Evolutionary conservation across 768 basidiomycete genomes (phyloP).

Genomic region (Pilatotrama ljubarskyi): DNA sequence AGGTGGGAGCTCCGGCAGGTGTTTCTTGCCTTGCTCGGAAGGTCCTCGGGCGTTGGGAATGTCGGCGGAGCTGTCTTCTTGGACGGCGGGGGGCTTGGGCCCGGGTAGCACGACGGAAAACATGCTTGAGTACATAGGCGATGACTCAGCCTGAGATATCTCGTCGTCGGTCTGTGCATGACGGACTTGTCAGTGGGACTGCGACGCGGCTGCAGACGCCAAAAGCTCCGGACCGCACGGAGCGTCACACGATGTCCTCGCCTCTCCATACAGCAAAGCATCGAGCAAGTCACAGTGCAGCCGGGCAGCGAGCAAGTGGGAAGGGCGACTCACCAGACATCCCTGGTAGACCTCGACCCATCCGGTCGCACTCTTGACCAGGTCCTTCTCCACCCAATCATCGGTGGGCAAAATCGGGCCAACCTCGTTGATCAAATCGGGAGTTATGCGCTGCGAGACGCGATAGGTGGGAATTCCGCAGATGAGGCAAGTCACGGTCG

Average conservation of each 20-base stretch:
- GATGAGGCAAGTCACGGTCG: conserved; percentile 66
- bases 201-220: conserved; percentile 6
- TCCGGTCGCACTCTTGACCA: conserved; percentile 64
- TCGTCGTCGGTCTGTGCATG: conserved; percentile 28
- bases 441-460: conserved; percentile 57
- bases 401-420: conserved; percentile 68
- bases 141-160: conserved; percentile 26
- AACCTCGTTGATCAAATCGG: conserved; percentile 59
- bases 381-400: conserved; percentile 76
- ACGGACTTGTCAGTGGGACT: conserved; percentile 1
- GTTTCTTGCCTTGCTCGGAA: conserved; percentile 29
- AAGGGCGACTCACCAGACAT: conserved; percentile 58
- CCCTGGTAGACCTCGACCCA: conserved; percentile 72
- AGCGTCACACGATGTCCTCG: conserved; percentile 5
- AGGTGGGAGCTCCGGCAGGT: conserved; percentile 54
- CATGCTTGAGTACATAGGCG: conserved; percentile 38
- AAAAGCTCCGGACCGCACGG: conserved; percentile 1
- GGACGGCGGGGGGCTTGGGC: conserved; percentile 1
- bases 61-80: conserved; percentile 3
- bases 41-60: conserved; percentile 22
- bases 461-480: conserved; percentile 71
- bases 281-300: neutral
- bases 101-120: conserved; percentile 33
- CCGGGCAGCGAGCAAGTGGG: neutral
- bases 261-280: neutral